A percentile compares a stretch with the other conserved stretches of the same genome.
Conservation (phyloP, 2,329 filamentous ascomycete species). For the Phaeophleospora eucalypticola region DNA sequence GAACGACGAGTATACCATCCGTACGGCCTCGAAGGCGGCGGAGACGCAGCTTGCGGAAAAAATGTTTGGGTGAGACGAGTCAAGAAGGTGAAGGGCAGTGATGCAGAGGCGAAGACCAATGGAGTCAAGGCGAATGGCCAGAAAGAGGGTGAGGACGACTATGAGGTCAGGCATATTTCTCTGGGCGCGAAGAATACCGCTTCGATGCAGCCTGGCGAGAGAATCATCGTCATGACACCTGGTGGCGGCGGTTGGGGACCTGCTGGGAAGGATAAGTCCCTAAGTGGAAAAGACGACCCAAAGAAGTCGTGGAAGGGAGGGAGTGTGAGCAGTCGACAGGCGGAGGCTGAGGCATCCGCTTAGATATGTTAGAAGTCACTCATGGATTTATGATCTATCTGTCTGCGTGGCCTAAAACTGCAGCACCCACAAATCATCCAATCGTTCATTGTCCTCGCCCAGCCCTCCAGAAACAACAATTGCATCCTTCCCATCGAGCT, state of each 20-base stretch:
- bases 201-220: conserved; percentile 69
- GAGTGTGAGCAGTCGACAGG: conserved; percentile 53
- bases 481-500: conserved; percentile 29
- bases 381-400: too few species aligned
- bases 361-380: too few species aligned
- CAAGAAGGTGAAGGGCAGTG: conserved; percentile 30
- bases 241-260: conserved; percentile 75
- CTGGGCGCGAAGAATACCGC: conserved; percentile 77
- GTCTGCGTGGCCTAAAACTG: conserved; percentile 14
- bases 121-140: conserved; percentile 5
- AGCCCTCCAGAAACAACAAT: conserved; percentile 50
- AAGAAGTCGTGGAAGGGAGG: conserved; percentile 57
- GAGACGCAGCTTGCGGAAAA: conserved; percentile 70
- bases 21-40: conserved; percentile 79
- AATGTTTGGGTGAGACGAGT: conserved; percentile 85
- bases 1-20: conserved; percentile 73
- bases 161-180: conserved; percentile 58
- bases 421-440: conserved; percentile 49
- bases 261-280: conserved; percentile 54
- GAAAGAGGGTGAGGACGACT: conserved; percentile 19
- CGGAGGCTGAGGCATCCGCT: conserved; percentile 51
- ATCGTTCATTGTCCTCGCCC: conserved; percentile 49
- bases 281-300: conserved; percentile 50
- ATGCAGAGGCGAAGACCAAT: conserved; percentile 24
- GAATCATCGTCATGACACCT: conserved; percentile 73